Conservation (phyloP, 2,329 filamentous ascomycete species). For the Colletotrichum truncatum region DNA sequence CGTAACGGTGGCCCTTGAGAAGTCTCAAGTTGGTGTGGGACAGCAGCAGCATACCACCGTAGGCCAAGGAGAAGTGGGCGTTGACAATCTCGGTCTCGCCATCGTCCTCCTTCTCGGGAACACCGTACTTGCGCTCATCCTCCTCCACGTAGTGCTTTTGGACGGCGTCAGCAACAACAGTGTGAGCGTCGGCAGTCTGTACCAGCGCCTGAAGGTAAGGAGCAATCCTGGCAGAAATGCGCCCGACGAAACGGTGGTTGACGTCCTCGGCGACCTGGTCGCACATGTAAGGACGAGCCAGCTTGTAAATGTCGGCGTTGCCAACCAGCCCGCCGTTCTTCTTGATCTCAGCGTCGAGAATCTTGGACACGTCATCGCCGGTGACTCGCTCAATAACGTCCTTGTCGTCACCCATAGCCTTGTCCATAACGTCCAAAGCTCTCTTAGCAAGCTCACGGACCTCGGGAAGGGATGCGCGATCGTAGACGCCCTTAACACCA, state of each 20-base stretch:
- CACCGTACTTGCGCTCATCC: slow-evolving; percentile 87
- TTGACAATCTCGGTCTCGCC: slow-evolving; percentile 97
- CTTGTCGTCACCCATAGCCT: slow-evolving; percentile 84
- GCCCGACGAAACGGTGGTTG: slow-evolving; percentile 80
- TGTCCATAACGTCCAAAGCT: slow-evolving; percentile 87
- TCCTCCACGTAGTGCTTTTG: slow-evolving; percentile 83
- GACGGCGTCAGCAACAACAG: slow-evolving; percentile 76
- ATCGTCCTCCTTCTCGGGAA: slow-evolving; percentile 86
- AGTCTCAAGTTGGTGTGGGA: slow-evolving; percentile 96
- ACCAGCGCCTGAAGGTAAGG: slow-evolving; percentile 82
- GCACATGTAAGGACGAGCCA: slow-evolving; percentile 78
- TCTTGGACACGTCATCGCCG: slow-evolving; percentile 76
- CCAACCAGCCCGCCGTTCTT: slow-evolving; percentile 70
- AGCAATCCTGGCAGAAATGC: slow-evolving; percentile 73
- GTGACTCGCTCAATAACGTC: slow-evolving; percentile 73
- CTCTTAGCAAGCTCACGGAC: slow-evolving; percentile 89
- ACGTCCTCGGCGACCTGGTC: slow-evolving; percentile 89
- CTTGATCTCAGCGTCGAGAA: slow-evolving; percentile 81
- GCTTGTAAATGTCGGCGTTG: slow-evolving; percentile 72
- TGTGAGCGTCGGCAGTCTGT: slow-evolving; percentile 65
- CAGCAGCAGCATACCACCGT: slow-evolving; percentile 95
- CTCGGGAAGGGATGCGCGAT: slow-evolving; percentile 91
- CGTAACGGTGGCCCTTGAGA: slow-evolving; percentile 96
- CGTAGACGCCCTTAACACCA: slow-evolving; percentile 88
- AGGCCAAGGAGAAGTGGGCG: slow-evolving; percentile 95